A percentile compares a stretch with the other conserved stretches of the same genome.
These are phyloP conservation scores for Pichia sp. DNA, from an alignment of 1,139 yeast species.

Conservation along the genomic window DNA sequence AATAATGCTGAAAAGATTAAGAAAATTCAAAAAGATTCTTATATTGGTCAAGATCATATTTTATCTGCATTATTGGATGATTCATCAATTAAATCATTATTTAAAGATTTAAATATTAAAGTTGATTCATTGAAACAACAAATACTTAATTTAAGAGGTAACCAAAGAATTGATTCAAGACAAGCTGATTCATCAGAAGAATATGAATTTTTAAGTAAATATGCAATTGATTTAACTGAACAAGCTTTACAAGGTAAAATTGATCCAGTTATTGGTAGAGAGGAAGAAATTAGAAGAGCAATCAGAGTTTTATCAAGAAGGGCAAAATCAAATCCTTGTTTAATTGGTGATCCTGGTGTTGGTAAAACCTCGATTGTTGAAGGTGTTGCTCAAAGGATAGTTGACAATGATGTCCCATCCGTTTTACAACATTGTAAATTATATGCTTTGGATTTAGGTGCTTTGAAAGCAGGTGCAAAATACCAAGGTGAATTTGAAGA, in stretches of 20 bases:
- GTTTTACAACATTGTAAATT: conserved; percentile 74
- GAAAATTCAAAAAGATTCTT: conserved; percentile 83
- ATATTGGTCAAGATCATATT: conserved; percentile 90
- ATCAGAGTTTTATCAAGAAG: conserved; percentile 92
- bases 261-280: conserved; percentile 98
- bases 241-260: conserved; percentile 88
- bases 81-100: conserved; percentile 57
- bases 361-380: conserved; percentile 98
- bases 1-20: conserved; percentile 51
- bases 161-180: conserved; percentile 86
- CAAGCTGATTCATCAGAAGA: conserved; percentile 86
- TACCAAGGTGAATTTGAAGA: conserved; percentile 99
- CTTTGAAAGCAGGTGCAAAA: conserved; percentile 97
- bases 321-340: conserved; percentile 91
- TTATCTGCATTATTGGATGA: conserved; percentile 82
- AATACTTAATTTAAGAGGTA: conserved; percentile 82
- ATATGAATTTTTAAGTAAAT: conserved; percentile 78
- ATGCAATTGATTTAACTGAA: conserved; percentile 89
- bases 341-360: conserved; percentile 99
- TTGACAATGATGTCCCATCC: conserved; percentile 91
- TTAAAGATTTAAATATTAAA: conserved; percentile 68
- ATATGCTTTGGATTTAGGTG: conserved; percentile 88
- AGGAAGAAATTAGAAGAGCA: conserved; percentile 93
- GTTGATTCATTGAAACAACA: conserved; percentile 71
- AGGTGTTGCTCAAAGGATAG: conserved; percentile 96